Conservation (phyloP, 257 asterid species). For the Agastache rugosa region DNA sequence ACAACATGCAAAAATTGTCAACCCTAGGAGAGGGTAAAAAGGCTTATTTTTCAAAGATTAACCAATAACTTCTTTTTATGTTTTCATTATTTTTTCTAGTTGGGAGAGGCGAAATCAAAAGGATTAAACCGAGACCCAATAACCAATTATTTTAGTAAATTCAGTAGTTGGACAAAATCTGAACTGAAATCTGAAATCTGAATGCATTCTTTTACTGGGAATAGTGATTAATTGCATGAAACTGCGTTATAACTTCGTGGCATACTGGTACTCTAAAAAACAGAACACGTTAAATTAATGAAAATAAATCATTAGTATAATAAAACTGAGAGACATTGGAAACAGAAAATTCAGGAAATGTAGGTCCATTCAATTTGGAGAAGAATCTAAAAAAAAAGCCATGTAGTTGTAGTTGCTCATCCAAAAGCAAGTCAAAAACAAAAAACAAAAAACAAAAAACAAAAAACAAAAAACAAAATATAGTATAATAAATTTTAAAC, state of each 20-base stretch:
- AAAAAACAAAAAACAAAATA: neutral
- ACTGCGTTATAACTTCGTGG: neutral
- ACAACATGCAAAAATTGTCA: too few species aligned
- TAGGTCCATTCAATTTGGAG: constrained; percentile 23
- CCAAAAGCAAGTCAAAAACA: constrained; percentile 16
- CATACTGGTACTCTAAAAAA: neutral
- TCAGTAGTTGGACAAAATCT: constrained; percentile 3
- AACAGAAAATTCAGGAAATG: constrained; percentile 7
- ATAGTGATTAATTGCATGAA: constrained; percentile 14
- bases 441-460: too few species aligned
- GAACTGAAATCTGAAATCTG: constrained; percentile 10
- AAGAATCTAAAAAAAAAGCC: constrained; percentile 16
- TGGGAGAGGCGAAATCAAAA: neutral
- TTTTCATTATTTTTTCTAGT: too few species aligned
- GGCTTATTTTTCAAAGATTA: too few species aligned
- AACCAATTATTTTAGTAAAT: neutral
- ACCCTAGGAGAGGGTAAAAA: too few species aligned
- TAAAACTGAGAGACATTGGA: constrained; percentile 26
- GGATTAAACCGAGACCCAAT: neutral
- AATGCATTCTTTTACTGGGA: constrained; percentile 22
- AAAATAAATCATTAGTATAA: neutral
- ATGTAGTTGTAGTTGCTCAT: constrained; percentile 26
- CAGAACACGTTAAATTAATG: constrained; percentile 24
- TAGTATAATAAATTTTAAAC: neutral
- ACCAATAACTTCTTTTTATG: neutral